Conservation (phyloP, 2,329 filamentous ascomycete genomes). For the Aspergillus sp. region DNA sequence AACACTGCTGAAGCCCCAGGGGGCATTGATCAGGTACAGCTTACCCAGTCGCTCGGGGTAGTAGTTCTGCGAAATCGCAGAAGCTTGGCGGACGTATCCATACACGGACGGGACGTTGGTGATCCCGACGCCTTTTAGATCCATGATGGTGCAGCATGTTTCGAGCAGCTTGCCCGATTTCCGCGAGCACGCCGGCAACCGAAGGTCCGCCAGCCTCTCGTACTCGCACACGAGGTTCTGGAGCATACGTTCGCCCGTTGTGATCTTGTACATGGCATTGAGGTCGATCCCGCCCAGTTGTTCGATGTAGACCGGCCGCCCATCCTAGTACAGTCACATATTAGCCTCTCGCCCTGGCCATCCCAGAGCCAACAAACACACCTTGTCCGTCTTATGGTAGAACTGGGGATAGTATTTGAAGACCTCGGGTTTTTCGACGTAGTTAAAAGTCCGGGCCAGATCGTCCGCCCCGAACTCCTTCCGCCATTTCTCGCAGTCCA, state of each 20-base stretch:
- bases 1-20: constrained; percentile 83
- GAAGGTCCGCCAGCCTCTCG: constrained; percentile 87
- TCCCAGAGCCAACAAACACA: constrained; percentile 19
- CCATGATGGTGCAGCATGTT: constrained; percentile 97
- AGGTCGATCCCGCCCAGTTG: constrained; percentile 90
- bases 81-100: constrained; percentile 75
- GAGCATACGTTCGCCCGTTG: constrained; percentile 84
- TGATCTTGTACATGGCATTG: constrained; percentile 83
- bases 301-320: constrained; percentile 94
- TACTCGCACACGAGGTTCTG: constrained; percentile 96
- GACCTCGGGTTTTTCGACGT: constrained; percentile 73
- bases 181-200: constrained; percentile 89
- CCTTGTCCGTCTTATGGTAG: constrained; percentile 73
- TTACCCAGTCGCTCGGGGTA: constrained; percentile 95
- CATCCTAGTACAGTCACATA: constrained; percentile 53
- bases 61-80: constrained; percentile 92
- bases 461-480: constrained; percentile 77
- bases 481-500: constrained; percentile 85
- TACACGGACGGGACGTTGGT: constrained; percentile 75
- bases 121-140: constrained; percentile 87
- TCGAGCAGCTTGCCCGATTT: constrained; percentile 83
- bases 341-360: constrained; percentile 7
- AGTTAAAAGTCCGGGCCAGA: constrained; percentile 70
- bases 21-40: constrained; percentile 95
- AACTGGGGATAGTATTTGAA: constrained; percentile 95